These are phyloP conservation scores for Pichia sp. DNA, from an alignment of 1,139 yeast genomes.

Conservation along the genomic window DNA sequence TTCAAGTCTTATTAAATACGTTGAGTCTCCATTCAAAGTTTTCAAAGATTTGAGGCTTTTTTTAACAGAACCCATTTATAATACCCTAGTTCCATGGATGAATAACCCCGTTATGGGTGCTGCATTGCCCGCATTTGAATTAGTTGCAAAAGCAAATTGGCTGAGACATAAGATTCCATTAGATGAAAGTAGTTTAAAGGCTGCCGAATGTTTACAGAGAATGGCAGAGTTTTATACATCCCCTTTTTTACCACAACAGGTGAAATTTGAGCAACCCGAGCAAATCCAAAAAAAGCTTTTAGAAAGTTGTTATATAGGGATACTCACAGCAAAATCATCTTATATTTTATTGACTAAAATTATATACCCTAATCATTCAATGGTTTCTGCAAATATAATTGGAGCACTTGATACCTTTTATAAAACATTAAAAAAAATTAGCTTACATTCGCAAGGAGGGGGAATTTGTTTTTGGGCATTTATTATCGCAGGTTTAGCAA, in stretches of 20 bases:
- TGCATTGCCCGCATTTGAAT: conserved; percentile 13
- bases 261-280: conserved; percentile 1
- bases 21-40: conserved; percentile 20
- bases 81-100: conserved; percentile 20
- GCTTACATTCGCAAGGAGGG: conserved; percentile 12
- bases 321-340: conserved; percentile 17
- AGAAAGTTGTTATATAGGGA: conserved; percentile 11
- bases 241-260: conserved; percentile 8
- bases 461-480: conserved; percentile 18
- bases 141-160: conserved; percentile 19
- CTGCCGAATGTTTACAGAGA: conserved; percentile 5
- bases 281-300: conserved; percentile 2
- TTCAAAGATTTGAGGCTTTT: conserved; percentile 12
- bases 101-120: conserved; percentile 23
- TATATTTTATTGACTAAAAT: conserved; percentile 18
- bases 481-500: conserved; percentile 18
- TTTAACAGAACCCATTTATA: conserved; percentile 11
- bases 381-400: conserved; percentile 12
- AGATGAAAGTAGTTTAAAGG: neutral
- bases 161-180: conserved; percentile 13
- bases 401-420: conserved; percentile 8
- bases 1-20: conserved; percentile 2
- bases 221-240: conserved; percentile 10
- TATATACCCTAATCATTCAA: conserved; percentile 12
- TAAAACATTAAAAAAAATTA: conserved; percentile 12